Base-by-base conservation (phyloP, 2,329 filamentous ascomycete species). In the Rhytidhysteron rufulum region DNA sequence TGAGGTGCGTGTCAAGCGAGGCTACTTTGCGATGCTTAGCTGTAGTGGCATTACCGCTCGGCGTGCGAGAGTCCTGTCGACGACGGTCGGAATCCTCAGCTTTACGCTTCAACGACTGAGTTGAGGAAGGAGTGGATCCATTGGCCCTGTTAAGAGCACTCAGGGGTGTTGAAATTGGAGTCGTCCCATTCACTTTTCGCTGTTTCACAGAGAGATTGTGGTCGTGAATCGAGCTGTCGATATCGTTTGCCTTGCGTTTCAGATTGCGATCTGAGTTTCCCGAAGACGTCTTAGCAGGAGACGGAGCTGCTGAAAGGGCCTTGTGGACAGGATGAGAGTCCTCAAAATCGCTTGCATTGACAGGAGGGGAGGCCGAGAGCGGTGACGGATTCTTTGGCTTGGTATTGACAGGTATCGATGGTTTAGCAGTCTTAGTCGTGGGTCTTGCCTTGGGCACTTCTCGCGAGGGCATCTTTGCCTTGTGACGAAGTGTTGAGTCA, bases 321-420 rank as follows among this genome's bases (percentile, higher is more conserved):
- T 65, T 66, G 50, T 66, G 58, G 11, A 63, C 58, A 10, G 64
- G 62, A 38, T 68, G 54, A 47, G 66, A 64, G 53, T 73, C 65
- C 45, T 77, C 67, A 40, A 76, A 65, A 53, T 82, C 77, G 16
- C 78, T 81, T 20, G 75, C 75, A 55, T 79, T 81, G 44, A 79
- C 73, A 5, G 79, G 78, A 17, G 78, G 77, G 2, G 79, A 81
- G 5, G 77, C 78, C 8, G 75, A 78, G 9, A 82, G 71, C 10
- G 78, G 79, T 13, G 80, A 82, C 2, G 78, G 78, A 39, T 82
- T 82, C 53, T 74, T 76, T 2, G 79, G 77, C 31, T 77, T 79
- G 44, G 69, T 79, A 64, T 68, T 61, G 18, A 59, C 42, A 27
- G 59, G 53, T 52, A 57, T 55, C 15, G 53, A 46, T n/a, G 58